Conservation (phyloP, 2,329 filamentous ascomycete genomes). For the Epichloe elymi region DNA sequence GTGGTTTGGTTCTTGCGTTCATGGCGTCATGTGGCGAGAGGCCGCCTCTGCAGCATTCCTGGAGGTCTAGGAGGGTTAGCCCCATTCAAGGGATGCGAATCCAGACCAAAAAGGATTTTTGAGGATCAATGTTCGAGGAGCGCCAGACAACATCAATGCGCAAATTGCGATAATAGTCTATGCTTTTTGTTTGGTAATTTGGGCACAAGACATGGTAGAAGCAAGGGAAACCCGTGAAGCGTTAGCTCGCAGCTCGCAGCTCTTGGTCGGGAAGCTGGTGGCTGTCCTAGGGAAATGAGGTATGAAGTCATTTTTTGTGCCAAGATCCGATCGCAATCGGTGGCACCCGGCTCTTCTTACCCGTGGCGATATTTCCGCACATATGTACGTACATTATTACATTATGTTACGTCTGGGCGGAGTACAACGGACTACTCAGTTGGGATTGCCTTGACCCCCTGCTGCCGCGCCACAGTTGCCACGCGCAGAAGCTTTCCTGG, state of each 20-base stretch:
- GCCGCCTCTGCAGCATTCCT: background rate
- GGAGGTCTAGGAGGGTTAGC: background rate
- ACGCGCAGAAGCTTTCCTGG: too few species aligned
- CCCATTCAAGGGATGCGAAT: background rate
- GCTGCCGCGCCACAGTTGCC: too few species aligned
- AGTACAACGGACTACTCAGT: too few species aligned
- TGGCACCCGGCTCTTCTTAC: too few species aligned
- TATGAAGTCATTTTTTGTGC: constrained; percentile 6
- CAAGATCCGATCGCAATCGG: constrained; percentile 2
- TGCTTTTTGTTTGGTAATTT: too few species aligned
- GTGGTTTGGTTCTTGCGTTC: background rate
- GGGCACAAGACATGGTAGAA: background rate
- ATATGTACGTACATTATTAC: too few species aligned
- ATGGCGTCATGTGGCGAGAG: background rate
- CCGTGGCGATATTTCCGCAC: too few species aligned
- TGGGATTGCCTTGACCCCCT: too few species aligned
- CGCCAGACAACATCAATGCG: background rate
- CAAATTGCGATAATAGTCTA: background rate
- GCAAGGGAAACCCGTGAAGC: background rate
- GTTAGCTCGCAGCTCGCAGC: background rate
- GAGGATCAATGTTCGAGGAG: background rate
- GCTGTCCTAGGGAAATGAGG: constrained; percentile 4
- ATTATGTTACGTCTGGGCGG: too few species aligned
- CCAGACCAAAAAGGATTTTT: background rate
- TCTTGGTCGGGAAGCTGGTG: background rate